Conservation (phyloP, 345 rosid species). For the Raphanus sativus region DNA sequence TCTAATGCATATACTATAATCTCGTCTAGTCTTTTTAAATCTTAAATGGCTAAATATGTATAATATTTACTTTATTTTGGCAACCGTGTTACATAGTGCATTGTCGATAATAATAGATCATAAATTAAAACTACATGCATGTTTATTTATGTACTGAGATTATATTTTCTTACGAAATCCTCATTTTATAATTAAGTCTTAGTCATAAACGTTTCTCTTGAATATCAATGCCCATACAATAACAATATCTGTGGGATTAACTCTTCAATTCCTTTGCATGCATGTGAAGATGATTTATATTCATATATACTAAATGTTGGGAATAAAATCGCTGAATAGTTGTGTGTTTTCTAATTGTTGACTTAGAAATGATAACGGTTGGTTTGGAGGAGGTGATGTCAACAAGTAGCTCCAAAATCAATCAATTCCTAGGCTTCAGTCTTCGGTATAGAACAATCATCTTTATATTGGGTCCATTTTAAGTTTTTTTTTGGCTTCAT, state of each 20-base stretch:
- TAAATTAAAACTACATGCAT: no score
- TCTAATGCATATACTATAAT: neutral
- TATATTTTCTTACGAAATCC: neutral
- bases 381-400: constrained; percentile 15
- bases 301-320: neutral
- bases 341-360: neutral
- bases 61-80: neutral
- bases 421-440: constrained; percentile 4
- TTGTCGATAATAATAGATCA: neutral
- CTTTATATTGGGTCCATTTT: constrained; percentile 19
- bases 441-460: neutral
- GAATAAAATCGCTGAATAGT: neutral
- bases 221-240: neutral
- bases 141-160: neutral
- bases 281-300: neutral
- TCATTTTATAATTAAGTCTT: neutral
- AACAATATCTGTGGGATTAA: neutral
- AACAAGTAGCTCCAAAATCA: constrained; percentile 15
- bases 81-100: neutral
- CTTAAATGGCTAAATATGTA: neutral
- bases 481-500: no score
- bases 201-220: neutral
- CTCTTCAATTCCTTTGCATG: neutral
- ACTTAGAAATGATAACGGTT: neutral
- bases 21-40: neutral